phyloP scores from a whole-genome alignment of 2,329 filamentous ascomycete species.

The Exophiala alcalophila region DNA sequence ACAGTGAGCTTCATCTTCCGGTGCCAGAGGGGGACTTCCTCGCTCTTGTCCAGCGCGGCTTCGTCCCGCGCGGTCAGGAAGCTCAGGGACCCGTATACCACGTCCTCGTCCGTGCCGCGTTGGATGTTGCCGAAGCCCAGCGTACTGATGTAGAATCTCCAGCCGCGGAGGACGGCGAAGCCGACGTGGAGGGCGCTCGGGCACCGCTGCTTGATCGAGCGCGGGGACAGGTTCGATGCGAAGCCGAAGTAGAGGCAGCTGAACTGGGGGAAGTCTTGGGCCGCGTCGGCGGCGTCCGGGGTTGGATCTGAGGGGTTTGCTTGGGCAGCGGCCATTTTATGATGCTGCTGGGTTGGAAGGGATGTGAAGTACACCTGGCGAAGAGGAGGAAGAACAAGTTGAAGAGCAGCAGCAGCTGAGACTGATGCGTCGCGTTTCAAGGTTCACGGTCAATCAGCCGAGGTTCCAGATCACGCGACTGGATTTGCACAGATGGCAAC shows the following conservation, averaged over 20 bases:
- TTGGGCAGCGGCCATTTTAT: too few relatives aligned
- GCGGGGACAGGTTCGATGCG: constrained; percentile 4
- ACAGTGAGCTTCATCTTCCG: background rate
- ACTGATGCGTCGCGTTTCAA: too few relatives aligned
- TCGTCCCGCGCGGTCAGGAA: constrained; percentile 29
- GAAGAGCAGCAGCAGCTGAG: too few relatives aligned
- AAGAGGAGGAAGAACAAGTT: too few relatives aligned
- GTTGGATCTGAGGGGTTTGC: too few relatives aligned
- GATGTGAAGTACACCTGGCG: too few relatives aligned
- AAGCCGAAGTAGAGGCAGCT: constrained; percentile 7
- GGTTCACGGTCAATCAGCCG: too few relatives aligned
- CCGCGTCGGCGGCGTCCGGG: background rate
- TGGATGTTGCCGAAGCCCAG: constrained; percentile 5
- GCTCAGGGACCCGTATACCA: constrained; percentile 2
- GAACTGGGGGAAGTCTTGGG: background rate
- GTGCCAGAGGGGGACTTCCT: constrained; percentile 15
- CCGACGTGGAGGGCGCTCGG: constrained; percentile 1
- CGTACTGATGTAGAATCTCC: constrained; percentile 3
- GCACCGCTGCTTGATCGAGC: constrained; percentile 1
- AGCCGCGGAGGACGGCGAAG: background rate
- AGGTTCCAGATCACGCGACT: too few relatives aligned
- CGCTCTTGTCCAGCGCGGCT: constrained; percentile 19
- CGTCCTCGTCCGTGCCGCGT: background rate
- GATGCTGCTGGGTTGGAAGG: too few relatives aligned
- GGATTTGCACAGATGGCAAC: too few relatives aligned